Percentiles rank a stretch among this genome's conserved stretches.
phyloP scores from a whole-genome alignment of 176 grass and related monocot genomes.

The Oryza brachyantha region DNA sequence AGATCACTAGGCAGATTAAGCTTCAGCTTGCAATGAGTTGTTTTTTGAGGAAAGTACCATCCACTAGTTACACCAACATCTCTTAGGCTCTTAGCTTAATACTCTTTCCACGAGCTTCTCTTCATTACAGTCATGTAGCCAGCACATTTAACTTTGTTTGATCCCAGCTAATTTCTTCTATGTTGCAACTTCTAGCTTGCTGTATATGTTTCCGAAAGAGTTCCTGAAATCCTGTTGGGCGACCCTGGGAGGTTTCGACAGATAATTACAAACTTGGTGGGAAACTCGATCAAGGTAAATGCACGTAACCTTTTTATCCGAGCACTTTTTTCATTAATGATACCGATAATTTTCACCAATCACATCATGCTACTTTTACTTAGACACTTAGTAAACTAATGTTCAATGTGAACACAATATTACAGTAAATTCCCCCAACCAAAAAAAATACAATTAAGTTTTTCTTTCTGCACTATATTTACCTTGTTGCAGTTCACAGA shows the following conservation, averaged over 20 bases:
- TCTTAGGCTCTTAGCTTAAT: neutral
- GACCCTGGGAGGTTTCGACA: slow-evolving; percentile 96
- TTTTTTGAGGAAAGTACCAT: slow-evolving; percentile 29
- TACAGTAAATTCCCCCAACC: neutral
- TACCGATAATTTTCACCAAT: neutral
- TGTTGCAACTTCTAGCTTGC: slow-evolving; percentile 66
- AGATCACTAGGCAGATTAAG: neutral
- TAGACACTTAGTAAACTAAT: neutral
- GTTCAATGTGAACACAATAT: slow-evolving; percentile 26
- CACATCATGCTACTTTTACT: neutral
- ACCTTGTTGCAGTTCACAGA: slow-evolving; percentile 74
- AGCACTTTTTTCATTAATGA: neutral
- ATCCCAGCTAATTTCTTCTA: slow-evolving; percentile 31
- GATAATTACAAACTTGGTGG: slow-evolving; percentile 97
- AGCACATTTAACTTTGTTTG: slow-evolving; percentile 27
- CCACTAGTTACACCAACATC: neutral
- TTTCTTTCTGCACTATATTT: slow-evolving; percentile 27
- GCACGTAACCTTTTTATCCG: slow-evolving; percentile 3
- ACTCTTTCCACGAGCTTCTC: slow-evolving; percentile 10
- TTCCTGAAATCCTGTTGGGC: slow-evolving; percentile 87
- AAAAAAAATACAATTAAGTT: too few species aligned
- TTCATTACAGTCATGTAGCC: slow-evolving; percentile 16
- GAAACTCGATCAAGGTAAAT: slow-evolving; percentile 93
- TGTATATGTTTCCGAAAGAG: slow-evolving; percentile 89
- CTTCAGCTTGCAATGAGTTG: slow-evolving; percentile 5